Conservation (phyloP, 768 basidiomycete species). For the Mycena amicta region DNA sequence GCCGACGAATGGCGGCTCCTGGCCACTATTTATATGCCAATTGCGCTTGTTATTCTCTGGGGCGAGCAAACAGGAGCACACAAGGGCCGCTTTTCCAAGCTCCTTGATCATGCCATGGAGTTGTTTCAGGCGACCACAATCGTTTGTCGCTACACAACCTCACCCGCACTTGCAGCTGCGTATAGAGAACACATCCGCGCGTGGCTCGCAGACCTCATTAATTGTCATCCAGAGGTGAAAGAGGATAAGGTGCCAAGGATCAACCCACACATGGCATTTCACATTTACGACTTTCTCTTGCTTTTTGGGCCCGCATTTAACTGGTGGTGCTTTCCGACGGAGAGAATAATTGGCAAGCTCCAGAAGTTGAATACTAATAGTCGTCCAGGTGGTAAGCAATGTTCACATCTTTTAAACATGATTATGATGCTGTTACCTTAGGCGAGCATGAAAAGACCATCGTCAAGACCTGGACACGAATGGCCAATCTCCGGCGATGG, state of each 20-base stretch:
- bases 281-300: conserved; percentile 36
- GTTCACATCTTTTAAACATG: too few relatives aligned
- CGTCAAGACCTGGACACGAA: conserved; percentile 7
- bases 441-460: conserved; percentile 22
- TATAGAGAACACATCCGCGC: conserved; percentile 22
- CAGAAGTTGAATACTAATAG: conserved; percentile 37
- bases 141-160: conserved; percentile 21
- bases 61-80: conserved; percentile 22
- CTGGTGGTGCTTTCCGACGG: conserved; percentile 46
- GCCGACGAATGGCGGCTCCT: conserved; percentile 39
- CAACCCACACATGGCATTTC: conserved; percentile 36
- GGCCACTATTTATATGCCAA: conserved; percentile 34
- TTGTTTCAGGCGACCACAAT: conserved; percentile 30
- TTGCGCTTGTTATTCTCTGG: conserved; percentile 37
- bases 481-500: conserved; percentile 19
- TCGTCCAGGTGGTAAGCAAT: conserved; percentile 24
- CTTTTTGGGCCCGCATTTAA: conserved; percentile 37
- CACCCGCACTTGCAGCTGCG: neutral
- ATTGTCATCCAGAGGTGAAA: conserved; percentile 26
- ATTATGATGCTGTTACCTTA: too few relatives aligned
- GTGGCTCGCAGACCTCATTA: conserved; percentile 28
- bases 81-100: conserved; percentile 6
- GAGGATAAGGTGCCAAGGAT: neutral
- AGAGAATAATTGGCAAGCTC: conserved; percentile 38
- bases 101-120: conserved; percentile 31